Evolutionary conservation across 176 grass and related monocot species (phyloP).

Genomic region (Paspalum vaginatum): DNA sequence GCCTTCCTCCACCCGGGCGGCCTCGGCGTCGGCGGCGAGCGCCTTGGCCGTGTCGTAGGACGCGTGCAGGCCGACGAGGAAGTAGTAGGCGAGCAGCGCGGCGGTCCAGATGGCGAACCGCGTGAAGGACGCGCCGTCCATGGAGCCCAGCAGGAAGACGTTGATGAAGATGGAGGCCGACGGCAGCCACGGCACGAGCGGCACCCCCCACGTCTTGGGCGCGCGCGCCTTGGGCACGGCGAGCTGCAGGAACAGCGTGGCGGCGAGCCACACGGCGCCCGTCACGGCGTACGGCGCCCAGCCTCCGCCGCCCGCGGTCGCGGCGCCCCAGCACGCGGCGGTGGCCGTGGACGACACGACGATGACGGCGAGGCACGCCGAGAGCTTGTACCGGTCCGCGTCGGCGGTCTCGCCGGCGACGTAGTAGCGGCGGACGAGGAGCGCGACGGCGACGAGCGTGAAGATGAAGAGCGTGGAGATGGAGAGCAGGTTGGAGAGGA

Average conservation of each 20-base stretch:
- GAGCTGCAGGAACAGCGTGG: constrained; percentile 49
- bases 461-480: constrained; percentile 85
- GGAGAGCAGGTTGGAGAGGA: constrained; percentile 67
- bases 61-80: constrained; percentile 82
- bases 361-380: constrained; percentile 37
- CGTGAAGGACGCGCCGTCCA: constrained; percentile 72
- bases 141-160: constrained; percentile 89
- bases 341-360: constrained; percentile 37
- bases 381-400: constrained; percentile 33
- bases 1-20: constrained; percentile 42
- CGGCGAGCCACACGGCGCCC: constrained; percentile 27
- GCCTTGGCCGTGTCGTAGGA: constrained; percentile 77
- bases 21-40: not conserved
- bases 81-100: constrained; percentile 73
- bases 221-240: constrained; percentile 52
- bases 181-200: constrained; percentile 74
- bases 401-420: constrained; percentile 44
- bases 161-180: constrained; percentile 74
- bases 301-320: constrained; percentile 33
- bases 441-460: constrained; percentile 60
- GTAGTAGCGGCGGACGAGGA: constrained; percentile 64
- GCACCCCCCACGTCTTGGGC: constrained; percentile 60
- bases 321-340: constrained; percentile 37
- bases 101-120: constrained; percentile 75
- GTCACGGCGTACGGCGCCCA: constrained; percentile 52